Evolutionary conservation across 2,329 filamentous ascomycete genomes (phyloP).

Genomic region (Pezicula radicicola): DNA sequence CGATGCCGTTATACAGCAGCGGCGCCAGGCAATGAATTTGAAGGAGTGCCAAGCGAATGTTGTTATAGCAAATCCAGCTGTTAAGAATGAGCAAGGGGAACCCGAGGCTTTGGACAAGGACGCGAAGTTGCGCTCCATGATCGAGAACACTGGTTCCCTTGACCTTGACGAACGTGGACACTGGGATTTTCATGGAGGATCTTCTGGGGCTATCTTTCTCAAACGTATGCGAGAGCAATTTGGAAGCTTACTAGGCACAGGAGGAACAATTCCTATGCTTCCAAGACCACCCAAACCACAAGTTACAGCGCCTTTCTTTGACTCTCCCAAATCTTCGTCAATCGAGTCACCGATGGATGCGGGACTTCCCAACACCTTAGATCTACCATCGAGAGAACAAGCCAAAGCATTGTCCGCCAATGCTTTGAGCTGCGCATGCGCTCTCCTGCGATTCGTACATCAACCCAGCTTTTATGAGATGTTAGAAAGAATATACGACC

Average conservation of each 20-base stretch:
- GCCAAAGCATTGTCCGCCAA: slow-evolving; percentile 53
- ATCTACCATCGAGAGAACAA: slow-evolving; percentile 65
- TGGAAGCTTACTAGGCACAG: slow-evolving; percentile 66
- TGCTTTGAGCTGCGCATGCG: slow-evolving; percentile 54
- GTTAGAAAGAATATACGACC: slow-evolving; percentile 76
- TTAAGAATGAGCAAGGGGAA: background rate
- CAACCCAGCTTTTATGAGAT: slow-evolving; percentile 76
- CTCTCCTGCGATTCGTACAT: slow-evolving; percentile 69
- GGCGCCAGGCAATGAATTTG: slow-evolving; percentile 35
- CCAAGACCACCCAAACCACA: slow-evolving; percentile 51
- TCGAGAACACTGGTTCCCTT: slow-evolving; percentile 84
- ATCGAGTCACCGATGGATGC: slow-evolving; percentile 26
- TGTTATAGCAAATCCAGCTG: slow-evolving; percentile 6
- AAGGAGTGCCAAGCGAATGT: slow-evolving; percentile 38
- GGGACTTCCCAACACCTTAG: slow-evolving; percentile 38
- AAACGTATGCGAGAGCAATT: slow-evolving; percentile 85
- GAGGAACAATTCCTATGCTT: slow-evolving; percentile 57
- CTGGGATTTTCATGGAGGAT: slow-evolving; percentile 94
- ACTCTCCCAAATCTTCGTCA: slow-evolving; percentile 25
- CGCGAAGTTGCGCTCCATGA: slow-evolving; percentile 85
- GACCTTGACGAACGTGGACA: slow-evolving; percentile 89
- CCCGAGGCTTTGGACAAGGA: slow-evolving; percentile 43
- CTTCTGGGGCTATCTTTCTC: slow-evolving; percentile 87
- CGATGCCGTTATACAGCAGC: slow-evolving; percentile 65
- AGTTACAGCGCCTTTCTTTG: slow-evolving; percentile 45